Evolutionary conservation across 768 basidiomycete species (phyloP), one percentile per base, ranked within the genome.

Genomic region (Sarcomyxa edulis): DNA sequence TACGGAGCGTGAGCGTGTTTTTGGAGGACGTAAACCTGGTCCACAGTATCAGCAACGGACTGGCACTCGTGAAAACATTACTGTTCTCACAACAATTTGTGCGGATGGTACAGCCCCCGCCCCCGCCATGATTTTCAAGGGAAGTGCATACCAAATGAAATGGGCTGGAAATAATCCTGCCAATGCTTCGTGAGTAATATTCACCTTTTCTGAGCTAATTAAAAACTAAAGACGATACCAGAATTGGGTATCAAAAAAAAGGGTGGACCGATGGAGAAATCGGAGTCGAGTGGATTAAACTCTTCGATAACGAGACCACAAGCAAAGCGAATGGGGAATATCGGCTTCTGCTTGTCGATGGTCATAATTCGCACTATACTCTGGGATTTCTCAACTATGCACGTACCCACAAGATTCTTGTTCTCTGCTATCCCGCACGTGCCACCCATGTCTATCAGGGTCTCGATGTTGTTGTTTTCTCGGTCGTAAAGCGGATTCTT

Each of bases 71-170:
- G 57, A 68, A 39, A 65, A 58, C 30, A 62, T 53, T 20, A 66
- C 64, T 8, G 58, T 64, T 2, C 31, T 68, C 18, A 46, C 53
- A n/a, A 60, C 58, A 6, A 66, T 68, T 29, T 57, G 60, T 42
- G 56, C 61, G 1, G 58, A 70, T 59, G 67, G 72, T 1, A 59
- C 60, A 1, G 26, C 48, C 0, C 37, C 58, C 1, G 50, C 54
- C 1, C 73, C 71, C 2, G 46, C 59, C 8, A 54, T 69, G 0
- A 70, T 71, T 14, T 59, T 58, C 49, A 65, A 69, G 38, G 68
- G 66, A 2, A 43, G 64, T 19, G 50, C 44, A 4, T 68, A 50
- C 44, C 51, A 59, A 35, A 40, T 51, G 4, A 56, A 48, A 18
- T 73, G 71, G 69, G 40, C 39, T 3, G 56, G 66, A 37, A 48